Evolutionary conservation across 2,329 filamentous ascomycete species (phyloP), one percentile per base, ranked within the genome.

Genomic region (Sporothrix sp.): DNA sequence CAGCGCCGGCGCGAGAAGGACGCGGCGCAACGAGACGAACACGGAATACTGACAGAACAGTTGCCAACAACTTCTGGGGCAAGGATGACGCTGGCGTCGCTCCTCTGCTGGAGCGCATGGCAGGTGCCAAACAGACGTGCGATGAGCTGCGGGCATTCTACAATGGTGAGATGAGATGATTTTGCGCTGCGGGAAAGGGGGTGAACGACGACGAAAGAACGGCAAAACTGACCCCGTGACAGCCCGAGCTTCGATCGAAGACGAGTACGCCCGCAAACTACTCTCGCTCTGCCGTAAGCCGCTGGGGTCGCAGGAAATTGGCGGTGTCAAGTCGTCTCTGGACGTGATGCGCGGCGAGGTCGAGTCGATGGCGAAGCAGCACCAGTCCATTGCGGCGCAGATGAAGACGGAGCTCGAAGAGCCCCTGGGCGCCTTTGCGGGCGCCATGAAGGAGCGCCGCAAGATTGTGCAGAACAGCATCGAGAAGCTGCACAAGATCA

Each of bases 51-150:
- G 23, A 21, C 23, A 30, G 9, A 1, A 11, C 35, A 90, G 90
- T 98, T 72, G 91, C 93, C 62, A 98, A 98, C 72, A 98, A 98
- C 67, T 98, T 98, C 69, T 98, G 93, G 93, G 93, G 93, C 57
- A 97, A 95, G 74, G 91, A 97, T 66, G 93, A 98, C 74, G 93
- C 91, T 47, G 94, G 93, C 65, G 90, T 98, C 62, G 76, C 77
- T 40, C 94, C 93, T 52, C 79, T 98, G 62, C 77, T 98, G 27
- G 87, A 91, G 66, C 91, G 93, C 63, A 95, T 98, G 88, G 84
- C 88, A 63, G 84, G 83, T 67, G 88, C 93, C 44, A 98, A 98
- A 73, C 81, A 85, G 61, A 96, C 93, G 23, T 90, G 85, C 65
- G 94, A 98, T 68, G 93, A 98, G 69, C 69, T 98, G 46, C 91